These are phyloP conservation scores for Xylaria venustula DNA, from an alignment of 495 filamentous ascomycete genomes.

Conservation along the genomic window DNA sequence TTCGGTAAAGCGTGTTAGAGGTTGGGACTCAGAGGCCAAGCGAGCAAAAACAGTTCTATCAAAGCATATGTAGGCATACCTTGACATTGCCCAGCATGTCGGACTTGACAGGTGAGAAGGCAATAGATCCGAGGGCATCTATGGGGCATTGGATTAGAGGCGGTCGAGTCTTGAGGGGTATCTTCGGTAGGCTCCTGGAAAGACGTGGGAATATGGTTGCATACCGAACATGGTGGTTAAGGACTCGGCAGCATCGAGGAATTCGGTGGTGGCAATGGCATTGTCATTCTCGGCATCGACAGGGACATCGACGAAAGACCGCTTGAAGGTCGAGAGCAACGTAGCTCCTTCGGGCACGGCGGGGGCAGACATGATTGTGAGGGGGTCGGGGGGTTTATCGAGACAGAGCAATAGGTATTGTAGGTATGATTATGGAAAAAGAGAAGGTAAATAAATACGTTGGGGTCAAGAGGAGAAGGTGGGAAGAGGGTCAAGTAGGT, in stretches of 20 bases:
- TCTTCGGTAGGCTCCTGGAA: no score
- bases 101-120: conserved; percentile 83
- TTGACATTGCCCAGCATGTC: conserved; percentile 92
- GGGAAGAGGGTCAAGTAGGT: conserved; percentile 9
- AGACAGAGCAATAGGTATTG: no score
- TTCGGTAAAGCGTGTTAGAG: conserved; percentile 12
- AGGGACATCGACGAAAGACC: conserved; percentile 78
- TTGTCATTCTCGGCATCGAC: conserved; percentile 68
- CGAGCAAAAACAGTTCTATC: neutral
- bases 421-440: neutral
- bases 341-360: conserved; percentile 63
- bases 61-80: conserved; percentile 46
- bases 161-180: no score
- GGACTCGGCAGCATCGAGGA: conserved; percentile 86
- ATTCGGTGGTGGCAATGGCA: conserved; percentile 79
- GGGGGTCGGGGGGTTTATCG: no score
- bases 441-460: neutral
- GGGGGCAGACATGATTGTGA: conserved; percentile 36
- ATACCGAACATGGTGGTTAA: conserved; percentile 84
- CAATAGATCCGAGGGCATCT: conserved; percentile 80
- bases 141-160: neutral
- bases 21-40: neutral
- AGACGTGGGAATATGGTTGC: conserved; percentile 20
- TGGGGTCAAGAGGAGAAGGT: neutral
- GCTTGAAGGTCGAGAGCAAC: conserved; percentile 79